A percentile compares a stretch with the other conserved stretches of the same genome.
Evolutionary conservation across 2,329 filamentous ascomycete genomes (phyloP).

Genomic region (Camillea tinctor): DNA sequence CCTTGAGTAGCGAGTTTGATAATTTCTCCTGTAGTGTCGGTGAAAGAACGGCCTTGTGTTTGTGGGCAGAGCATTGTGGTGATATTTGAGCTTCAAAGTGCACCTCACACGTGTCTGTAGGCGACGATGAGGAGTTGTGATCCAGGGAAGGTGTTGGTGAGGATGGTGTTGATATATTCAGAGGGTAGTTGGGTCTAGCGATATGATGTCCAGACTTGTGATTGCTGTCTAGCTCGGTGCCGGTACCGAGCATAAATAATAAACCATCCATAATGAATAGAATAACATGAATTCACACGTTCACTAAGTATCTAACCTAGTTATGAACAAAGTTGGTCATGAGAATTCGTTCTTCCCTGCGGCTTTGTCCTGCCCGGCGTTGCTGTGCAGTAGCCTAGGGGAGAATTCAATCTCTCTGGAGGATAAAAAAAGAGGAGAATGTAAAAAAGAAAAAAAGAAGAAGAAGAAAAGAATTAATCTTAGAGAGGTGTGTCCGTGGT

Average conservation of each 20-base stretch:
- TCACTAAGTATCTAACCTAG: no score
- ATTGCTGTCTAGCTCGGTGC: not conserved
- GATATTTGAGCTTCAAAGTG: not conserved
- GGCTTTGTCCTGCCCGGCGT: not conserved
- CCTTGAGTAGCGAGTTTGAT: not conserved
- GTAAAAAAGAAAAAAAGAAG: no score
- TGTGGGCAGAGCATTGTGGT: not conserved
- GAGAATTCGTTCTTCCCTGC: not conserved
- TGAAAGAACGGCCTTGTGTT: not conserved
- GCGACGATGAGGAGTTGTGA: not conserved
- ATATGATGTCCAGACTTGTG: not conserved
- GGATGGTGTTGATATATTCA: not conserved
- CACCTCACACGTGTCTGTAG: not conserved
- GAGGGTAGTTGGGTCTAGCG: no score
- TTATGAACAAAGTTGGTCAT: not conserved
- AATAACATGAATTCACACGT: no score
- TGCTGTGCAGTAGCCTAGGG: not conserved
- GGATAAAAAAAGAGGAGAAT: no score
- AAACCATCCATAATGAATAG: not conserved
- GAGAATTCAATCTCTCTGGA: conserved; percentile 1
- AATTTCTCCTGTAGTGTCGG: not conserved
- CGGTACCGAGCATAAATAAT: no score
- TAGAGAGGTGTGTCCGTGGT: not conserved
- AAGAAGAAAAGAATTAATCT: not conserved
- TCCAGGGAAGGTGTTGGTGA: not conserved